These are phyloP conservation scores for Zelopaecilomyces penicillatus DNA, from an alignment of 2,329 filamentous ascomycete genomes.

Conservation along the genomic window DNA sequence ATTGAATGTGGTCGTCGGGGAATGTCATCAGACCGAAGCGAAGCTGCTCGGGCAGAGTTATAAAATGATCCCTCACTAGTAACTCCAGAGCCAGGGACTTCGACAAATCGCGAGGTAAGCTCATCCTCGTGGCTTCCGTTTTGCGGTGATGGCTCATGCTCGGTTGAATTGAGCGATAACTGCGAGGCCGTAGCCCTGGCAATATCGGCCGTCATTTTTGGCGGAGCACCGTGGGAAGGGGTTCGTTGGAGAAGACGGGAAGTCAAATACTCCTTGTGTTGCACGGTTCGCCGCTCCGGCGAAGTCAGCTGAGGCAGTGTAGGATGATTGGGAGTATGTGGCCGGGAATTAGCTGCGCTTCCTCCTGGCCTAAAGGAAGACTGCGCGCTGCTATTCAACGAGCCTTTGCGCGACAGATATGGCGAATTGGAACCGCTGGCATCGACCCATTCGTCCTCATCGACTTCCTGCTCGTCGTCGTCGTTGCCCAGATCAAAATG, in stretches of 20 bases:
- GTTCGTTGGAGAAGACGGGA: conserved; percentile 58
- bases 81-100: conserved; percentile 39
- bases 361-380: conserved; percentile 33
- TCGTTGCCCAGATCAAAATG: conserved; percentile 55
- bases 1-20: conserved; percentile 35
- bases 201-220: conserved; percentile 54
- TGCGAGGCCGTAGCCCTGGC: conserved; percentile 32
- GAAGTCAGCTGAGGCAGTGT: conserved; percentile 14
- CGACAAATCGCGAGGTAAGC: conserved; percentile 54
- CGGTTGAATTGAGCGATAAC: conserved; percentile 23
- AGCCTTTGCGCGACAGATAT: conserved; percentile 39
- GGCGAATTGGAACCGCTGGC: conserved; percentile 56
- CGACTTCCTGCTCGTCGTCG: conserved; percentile 30
- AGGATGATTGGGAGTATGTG: conserved; percentile 25
- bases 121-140: conserved; percentile 32
- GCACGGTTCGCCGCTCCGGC: conserved; percentile 24
- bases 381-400: conserved; percentile 41
- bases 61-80: conserved; percentile 46
- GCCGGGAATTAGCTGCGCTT: conserved; percentile 25
- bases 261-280: conserved; percentile 59
- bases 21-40: conserved; percentile 23
- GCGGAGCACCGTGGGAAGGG: conserved; percentile 52
- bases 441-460: conserved; percentile 57
- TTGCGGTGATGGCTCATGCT: conserved; percentile 18
- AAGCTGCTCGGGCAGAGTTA: conserved; percentile 24